Evolutionary conservation across 2,329 filamentous ascomycete genomes (phyloP), one percentile per base, ranked within the genome.

Genomic region (Calonectria fujianensis): DNA sequence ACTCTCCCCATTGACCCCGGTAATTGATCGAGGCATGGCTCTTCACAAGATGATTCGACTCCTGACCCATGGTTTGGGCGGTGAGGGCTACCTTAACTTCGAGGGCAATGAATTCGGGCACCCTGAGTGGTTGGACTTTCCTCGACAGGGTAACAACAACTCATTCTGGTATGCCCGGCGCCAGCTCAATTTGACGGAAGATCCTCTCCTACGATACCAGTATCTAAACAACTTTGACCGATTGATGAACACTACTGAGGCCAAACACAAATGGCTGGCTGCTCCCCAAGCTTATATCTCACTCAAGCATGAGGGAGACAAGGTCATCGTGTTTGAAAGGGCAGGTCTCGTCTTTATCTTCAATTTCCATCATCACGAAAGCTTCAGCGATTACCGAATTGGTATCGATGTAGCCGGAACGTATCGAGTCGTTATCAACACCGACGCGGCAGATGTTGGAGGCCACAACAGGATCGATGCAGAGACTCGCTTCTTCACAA

Each of bases 91-190:
- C 83, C 94, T 99, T 69, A 99, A 98, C 88, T 99, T 99, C 81
- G 96, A 98, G 87, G 97, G 97, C 75, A 99, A 99, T 85, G 97
- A 99, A 85, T 99, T 99, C 82, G 97, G 97, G 0, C 97, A 99
- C 83, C 97, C 97, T 0, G 97, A 99, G 86, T 99, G 97, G 97
- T 94, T 99, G 50, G 97, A 99, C 85, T 99, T 99, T 86, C 97
- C 97, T 5, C 94, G 97, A 67, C 95, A 93, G 82, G 97, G 97
- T 74, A 98, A 98, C 86, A 88, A 93, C 82, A 98, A 98, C 86
- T 97, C 94, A 59, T 98, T 96, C 89, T 96, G 95, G 93, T 98
- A 98, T 83, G 96, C 96, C 3, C 92, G 97, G 29, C 94, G 97
- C 74, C 96, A 98, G 84, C 93, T 98, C 79, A 98, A 99, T 85